phyloP scores from a whole-genome alignment of 1,284 basidiomycete genomes.

The Cystobasidiaceae sp. region DNA sequence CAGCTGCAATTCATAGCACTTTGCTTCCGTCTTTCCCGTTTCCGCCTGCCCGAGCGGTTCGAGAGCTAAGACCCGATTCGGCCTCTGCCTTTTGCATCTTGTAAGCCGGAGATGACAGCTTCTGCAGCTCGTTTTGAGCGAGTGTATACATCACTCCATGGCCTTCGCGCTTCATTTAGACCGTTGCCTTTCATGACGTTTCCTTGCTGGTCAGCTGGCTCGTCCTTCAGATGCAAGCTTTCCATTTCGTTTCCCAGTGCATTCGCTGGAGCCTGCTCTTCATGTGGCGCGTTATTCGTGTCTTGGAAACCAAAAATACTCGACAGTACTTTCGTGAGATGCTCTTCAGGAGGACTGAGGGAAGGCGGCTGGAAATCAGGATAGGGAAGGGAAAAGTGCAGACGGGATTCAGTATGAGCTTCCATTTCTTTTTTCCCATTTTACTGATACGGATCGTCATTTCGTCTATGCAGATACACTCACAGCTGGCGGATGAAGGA shows the following conservation, averaged over 20 bases:
- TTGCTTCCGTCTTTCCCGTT: too few species aligned
- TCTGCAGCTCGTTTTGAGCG: too few species aligned
- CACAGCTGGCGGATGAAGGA: conserved; percentile 13
- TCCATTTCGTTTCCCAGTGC: background rate
- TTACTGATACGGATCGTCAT: too few species aligned
- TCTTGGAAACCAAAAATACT: background rate
- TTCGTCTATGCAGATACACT: too few species aligned
- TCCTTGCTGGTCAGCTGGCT: background rate
- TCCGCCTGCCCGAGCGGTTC: too few species aligned
- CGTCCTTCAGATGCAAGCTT: background rate
- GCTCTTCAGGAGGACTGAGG: background rate
- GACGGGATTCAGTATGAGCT: background rate
- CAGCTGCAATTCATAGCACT: too few species aligned
- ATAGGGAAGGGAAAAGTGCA: background rate
- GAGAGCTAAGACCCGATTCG: too few species aligned
- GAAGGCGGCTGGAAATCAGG: background rate
- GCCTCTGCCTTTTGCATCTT: too few species aligned
- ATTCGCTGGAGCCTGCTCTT: background rate
- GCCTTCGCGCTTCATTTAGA: too few species aligned
- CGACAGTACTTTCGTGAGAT: background rate
- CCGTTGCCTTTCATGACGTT: background rate
- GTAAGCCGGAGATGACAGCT: too few species aligned
- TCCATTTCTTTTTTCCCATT: background rate
- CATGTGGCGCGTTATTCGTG: background rate
- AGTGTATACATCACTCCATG: too few species aligned